These are phyloP conservation scores for Sonneratia alba DNA, from an alignment of 345 rosid species.

Conservation along the genomic window DNA sequence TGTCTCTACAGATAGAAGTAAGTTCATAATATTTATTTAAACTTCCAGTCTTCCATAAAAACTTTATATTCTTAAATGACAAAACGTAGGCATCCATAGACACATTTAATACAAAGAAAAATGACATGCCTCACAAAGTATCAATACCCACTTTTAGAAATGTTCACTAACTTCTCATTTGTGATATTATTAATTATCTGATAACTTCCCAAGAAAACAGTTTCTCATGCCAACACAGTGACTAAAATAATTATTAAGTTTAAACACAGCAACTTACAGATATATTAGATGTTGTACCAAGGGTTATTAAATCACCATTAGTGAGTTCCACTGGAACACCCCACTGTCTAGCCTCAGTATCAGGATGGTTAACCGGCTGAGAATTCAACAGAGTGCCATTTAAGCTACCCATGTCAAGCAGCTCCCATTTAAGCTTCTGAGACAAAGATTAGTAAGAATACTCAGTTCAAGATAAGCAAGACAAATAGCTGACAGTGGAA, in stretches of 20 bases:
- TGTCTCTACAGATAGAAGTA: not conserved
- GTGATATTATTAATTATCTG: not conserved
- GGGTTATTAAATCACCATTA: constrained; percentile 69
- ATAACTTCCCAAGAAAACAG: not conserved
- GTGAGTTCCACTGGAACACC: constrained; percentile 71
- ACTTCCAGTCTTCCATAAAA: not conserved
- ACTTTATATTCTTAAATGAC: not conserved
- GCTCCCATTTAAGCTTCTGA: constrained; percentile 93
- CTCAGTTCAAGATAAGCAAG: constrained; percentile 3
- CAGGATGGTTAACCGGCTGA: constrained; percentile 47
- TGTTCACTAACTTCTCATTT: not conserved
- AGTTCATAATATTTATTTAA: not conserved
- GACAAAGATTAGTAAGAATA: constrained; percentile 12
- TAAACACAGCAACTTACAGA: constrained; percentile 39
- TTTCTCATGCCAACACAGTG: not conserved
- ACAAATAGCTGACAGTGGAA: constrained; percentile 9
- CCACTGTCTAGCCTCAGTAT: constrained; percentile 67
- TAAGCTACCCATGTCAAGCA: constrained; percentile 92
- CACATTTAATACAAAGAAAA: not conserved
- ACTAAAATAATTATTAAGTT: not conserved
- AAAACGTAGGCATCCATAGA: not conserved
- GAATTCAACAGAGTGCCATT: constrained; percentile 93
- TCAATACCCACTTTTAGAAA: not conserved
- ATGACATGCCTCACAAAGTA: not conserved
- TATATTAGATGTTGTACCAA: constrained; percentile 73